Evolutionary conservation across 225 moss, liverwort and hornwort genomes (phyloP).

Genomic region (Pleurozium schreberi): DNA sequence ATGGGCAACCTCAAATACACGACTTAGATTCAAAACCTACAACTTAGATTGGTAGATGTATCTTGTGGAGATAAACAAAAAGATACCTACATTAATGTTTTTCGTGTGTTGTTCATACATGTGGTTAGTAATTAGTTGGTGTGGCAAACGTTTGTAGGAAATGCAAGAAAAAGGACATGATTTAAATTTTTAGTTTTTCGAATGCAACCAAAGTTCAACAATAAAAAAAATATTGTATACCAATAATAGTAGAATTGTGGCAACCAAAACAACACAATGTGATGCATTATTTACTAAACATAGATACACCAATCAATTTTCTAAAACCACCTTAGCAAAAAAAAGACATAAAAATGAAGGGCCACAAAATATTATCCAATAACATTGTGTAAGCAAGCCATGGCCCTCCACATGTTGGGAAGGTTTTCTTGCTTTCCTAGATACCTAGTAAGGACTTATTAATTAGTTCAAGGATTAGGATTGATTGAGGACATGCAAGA

Average conservation of each 20-base stretch:
- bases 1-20: not conserved
- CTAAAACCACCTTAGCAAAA: not conserved
- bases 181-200: not conserved
- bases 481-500: no score
- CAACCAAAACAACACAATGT: not conserved
- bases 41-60: not conserved
- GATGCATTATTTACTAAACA: not conserved
- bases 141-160: no score
- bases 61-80: no score
- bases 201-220: not conserved
- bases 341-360: accelerated
- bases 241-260: no score
- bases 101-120: not conserved
- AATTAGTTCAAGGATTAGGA: no score
- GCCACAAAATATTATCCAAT: not conserved
- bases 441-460: no score
- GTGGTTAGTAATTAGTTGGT: not conserved
- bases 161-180: not conserved
- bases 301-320: not conserved
- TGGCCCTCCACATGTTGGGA: no score
- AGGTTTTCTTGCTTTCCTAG: no score
- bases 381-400: no score
- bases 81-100: no score
- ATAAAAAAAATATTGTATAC: no score
- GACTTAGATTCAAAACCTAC: not conserved